These are phyloP conservation scores for Adansonia grandidieri DNA, from an alignment of 441 rosid species.

Conservation along the genomic window DNA sequence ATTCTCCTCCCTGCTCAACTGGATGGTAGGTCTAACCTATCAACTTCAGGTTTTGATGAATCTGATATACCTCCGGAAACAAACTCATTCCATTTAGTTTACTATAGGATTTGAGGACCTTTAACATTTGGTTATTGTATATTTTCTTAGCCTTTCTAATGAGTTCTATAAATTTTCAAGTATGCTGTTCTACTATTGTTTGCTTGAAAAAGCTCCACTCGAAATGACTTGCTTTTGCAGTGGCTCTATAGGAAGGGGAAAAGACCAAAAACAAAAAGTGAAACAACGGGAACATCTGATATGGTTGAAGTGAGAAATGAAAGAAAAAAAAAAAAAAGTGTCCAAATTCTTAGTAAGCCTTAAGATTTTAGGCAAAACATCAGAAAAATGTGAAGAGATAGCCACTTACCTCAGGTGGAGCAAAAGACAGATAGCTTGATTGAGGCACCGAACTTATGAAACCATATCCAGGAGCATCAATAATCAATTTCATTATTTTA, in stretches of 20 bases:
- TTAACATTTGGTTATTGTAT: not conserved
- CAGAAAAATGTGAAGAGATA: not conserved
- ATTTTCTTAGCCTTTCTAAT: too few relatives aligned
- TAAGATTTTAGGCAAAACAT: not conserved
- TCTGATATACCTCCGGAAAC: not conserved
- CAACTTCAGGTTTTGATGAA: not conserved
- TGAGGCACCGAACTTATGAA: conserved; percentile 41
- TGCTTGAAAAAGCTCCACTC: not conserved
- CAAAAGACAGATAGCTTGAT: conserved; percentile 73
- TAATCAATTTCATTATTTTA: conserved; percentile 40
- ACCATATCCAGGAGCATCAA: conserved; percentile 51
- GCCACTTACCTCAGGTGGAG: conserved; percentile 81
- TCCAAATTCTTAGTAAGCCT: not conserved
- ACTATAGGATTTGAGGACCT: not conserved
- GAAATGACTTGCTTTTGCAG: not conserved
- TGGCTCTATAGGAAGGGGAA: not conserved
- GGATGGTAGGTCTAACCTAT: not conserved
- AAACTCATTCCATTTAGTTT: not conserved
- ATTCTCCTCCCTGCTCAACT: not conserved
- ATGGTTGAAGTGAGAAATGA: not conserved
- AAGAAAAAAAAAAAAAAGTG: not conserved
- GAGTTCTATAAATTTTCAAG: not conserved
- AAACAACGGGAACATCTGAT: not conserved
- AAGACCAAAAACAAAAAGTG: not conserved
- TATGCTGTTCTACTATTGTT: not conserved